phyloP scores from a whole-genome alignment of 768 basidiomycete species.

The Mycena haematopus region DNA sequence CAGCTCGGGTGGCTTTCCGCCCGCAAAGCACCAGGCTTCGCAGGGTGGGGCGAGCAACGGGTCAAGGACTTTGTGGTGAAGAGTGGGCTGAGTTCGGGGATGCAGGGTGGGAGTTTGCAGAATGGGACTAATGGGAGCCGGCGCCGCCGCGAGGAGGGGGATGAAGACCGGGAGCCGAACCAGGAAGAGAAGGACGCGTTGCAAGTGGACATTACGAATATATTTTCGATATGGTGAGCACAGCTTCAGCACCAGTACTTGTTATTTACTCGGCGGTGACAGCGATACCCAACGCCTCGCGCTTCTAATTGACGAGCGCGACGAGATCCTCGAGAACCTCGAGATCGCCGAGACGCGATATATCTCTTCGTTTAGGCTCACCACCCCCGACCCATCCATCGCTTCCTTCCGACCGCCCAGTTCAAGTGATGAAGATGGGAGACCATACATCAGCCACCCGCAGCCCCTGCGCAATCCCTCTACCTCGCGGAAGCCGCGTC shows the following conservation, averaged over 20 bases:
- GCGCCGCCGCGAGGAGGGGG: constrained; percentile 33
- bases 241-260: constrained; percentile 4
- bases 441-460: constrained; percentile 74
- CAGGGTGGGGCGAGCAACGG: constrained; percentile 74
- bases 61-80: constrained; percentile 74
- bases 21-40: constrained; percentile 66
- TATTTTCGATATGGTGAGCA: constrained; percentile 75
- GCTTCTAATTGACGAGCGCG: constrained; percentile 74
- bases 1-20: constrained; percentile 82
- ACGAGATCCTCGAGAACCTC: constrained; percentile 77
- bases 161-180: constrained; percentile 43
- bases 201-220: constrained; percentile 71
- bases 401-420: constrained; percentile 58
- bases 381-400: constrained; percentile 76
- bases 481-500: constrained; percentile 43
- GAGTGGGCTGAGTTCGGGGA: constrained; percentile 65
- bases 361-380: constrained; percentile 74
- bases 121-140: constrained; percentile 30
- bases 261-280: constrained; percentile 10
- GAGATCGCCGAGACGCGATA: constrained; percentile 84
- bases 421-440: constrained; percentile 44
- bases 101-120: constrained; percentile 42
- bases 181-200: constrained; percentile 48
- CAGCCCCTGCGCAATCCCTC: constrained; percentile 54
- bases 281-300: constrained; percentile 77